Base-by-base conservation (phyloP, 306 rosid genomes). In the Vicia villosa region DNA sequence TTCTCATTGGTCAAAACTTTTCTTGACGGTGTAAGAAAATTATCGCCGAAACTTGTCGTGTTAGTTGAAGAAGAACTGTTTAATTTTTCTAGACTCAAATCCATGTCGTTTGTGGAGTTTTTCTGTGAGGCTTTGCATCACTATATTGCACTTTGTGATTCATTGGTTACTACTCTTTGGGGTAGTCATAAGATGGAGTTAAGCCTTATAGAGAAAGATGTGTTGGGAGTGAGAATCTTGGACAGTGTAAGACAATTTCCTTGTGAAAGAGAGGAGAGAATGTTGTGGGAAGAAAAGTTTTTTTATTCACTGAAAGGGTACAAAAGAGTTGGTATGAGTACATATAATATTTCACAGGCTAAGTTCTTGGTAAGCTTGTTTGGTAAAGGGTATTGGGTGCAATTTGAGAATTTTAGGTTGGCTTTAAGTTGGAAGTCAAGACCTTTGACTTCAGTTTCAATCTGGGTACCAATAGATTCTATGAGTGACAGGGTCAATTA, bases 51-150 rank as follows among this genome's bases (percentile, higher is more conserved):
- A 81, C 83, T 86, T 32, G 56, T 85, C 15, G 82, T 86, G 69
- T 54, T 89, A 10, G 92, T 85, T 1, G 84, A 86, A 71, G 96
- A 86, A 60, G 92, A 89, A 70, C 63, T 86, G 3, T 83, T 83
- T 21, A 85, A 86, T 45, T 69, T 85, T 62, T 60, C 84, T 3
- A 86, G 56, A 58, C 70, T 81, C 46, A 79, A 72, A 73, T 75
- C 83, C 5, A 77, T 86, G 87, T 83, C 88, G 17, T 89, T 86
- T 65, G 90, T 79, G 61, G 90, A 89, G 72, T 86, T 86, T 74
- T 89, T 84, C 86, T 77, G 80, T 20, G 96, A 89, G 79, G 92
- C 90, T n/a, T 74, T 86, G 26, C 88, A 81, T 61, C 96, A 85
- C 76, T 85, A 84, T 62, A 79, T 83, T 24, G 77, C 92, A 62